These are phyloP conservation scores for Bocquillonia castaneifolia DNA, from an alignment of 441 rosid genomes.

Conservation along the genomic window DNA sequence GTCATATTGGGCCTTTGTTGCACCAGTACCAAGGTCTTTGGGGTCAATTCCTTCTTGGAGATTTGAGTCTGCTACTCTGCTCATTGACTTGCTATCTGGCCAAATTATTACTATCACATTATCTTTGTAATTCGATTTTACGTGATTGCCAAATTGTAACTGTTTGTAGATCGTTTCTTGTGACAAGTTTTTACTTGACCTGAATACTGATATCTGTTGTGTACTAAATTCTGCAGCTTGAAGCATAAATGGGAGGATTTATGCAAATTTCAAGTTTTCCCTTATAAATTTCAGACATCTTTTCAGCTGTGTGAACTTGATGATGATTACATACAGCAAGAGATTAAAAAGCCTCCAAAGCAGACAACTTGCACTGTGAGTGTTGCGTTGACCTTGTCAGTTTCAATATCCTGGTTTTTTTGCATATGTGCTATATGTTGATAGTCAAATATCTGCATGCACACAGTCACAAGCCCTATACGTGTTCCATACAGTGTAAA, in stretches of 20 bases:
- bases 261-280: conserved; percentile 76
- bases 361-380: conserved; percentile 71
- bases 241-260: conserved; percentile 75
- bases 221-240: conserved; percentile 36
- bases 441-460: neutral
- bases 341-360: conserved; percentile 79
- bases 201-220: neutral
- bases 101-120: neutral
- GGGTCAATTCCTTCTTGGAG: neutral
- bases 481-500: neutral
- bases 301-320: conserved; percentile 81
- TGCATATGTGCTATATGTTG: neutral
- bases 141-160: too few relatives aligned
- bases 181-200: neutral
- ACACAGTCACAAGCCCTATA: neutral
- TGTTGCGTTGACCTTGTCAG: conserved; percentile 13
- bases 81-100: neutral
- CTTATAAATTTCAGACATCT: conserved; percentile 65
- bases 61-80: neutral
- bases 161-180: conserved; percentile 2
- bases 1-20: neutral
- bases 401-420: neutral
- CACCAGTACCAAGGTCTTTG: neutral
- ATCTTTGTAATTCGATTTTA: neutral
- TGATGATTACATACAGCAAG: conserved; percentile 85